Evolutionary conservation across 2,329 filamentous ascomycete species (phyloP), one percentile per base, ranked within the genome.

Genomic region (Cercospora sp.): DNA sequence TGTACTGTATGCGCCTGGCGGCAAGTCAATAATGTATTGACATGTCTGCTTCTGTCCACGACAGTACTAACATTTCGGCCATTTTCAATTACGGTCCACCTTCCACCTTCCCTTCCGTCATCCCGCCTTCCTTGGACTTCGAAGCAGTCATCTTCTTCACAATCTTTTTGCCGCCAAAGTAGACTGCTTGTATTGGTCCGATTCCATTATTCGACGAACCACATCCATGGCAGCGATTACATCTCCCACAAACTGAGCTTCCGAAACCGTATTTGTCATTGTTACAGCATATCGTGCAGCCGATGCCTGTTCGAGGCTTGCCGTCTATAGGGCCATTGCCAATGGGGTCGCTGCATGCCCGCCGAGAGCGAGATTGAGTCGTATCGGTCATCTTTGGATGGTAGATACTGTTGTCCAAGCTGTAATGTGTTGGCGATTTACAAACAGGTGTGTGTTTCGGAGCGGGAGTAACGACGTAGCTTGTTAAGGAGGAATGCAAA

Each of bases 171-270:
- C 65, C 60, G 3, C 69, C 67, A 64, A 69, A 68, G 23, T 66
- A 71, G 7, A 68, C 58, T 5, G 67, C 69, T 53, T 71, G 69
- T 2, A 71, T 26, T 2, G 67, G 69, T n/a, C 69, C 67, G 30
- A 71, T 69, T 10, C 67, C 69, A 40, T 69, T 69, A 23, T 71
- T 68, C 10, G 59, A 60, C 13, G 61, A 67, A 1, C 69, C 69
- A 18, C 69, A 71, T 18, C 63, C 65, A 48, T 71, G 67, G 23
- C 69, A 71, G 8, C 65, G 64, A 55, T 64, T 63, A 33, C 69
- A 69, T 28, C 66, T 36, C 57, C 69, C 67, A 55, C 67, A 69
- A 2, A 68, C 69, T 3, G 68, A 68, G 31, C 60, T 51, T 30
- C 71, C 62, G 18, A 65, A 66, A 1, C 69, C 65, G 20, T 68